These are phyloP conservation scores for Mortierella alpina DNA, from an alignment of 192 early-diverging fungal genomes.

Conservation along the genomic window DNA sequence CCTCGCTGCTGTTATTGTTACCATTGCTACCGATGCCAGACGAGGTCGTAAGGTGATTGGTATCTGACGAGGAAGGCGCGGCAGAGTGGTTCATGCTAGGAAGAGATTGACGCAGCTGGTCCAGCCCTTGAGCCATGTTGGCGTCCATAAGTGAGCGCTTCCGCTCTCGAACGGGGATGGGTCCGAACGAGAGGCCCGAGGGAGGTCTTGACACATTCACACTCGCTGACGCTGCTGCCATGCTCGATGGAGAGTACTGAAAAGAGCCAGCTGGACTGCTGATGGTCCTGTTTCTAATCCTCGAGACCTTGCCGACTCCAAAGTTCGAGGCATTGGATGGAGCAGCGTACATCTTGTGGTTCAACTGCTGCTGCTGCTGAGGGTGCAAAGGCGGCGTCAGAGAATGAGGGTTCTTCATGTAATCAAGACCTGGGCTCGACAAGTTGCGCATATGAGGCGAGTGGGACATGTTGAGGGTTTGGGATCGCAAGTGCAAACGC, in stretches of 20 bases:
- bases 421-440: constrained; percentile 40
- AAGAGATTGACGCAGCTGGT: constrained; percentile 39
- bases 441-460: constrained; percentile 34
- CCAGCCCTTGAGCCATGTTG: constrained; percentile 41
- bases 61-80: neutral
- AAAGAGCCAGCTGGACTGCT: constrained; percentile 49
- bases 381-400: constrained; percentile 47
- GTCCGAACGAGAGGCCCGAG: constrained; percentile 43
- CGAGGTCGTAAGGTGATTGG: constrained; percentile 2
- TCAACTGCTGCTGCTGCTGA: constrained; percentile 35
- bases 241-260: constrained; percentile 41
- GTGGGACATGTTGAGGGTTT: constrained; percentile 29
- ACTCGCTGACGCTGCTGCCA: constrained; percentile 23
- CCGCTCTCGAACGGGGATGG: constrained; percentile 46
- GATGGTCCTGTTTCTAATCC: constrained; percentile 46
- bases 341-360: constrained; percentile 26
- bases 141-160: constrained; percentile 51
- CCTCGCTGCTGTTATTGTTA: neutral
- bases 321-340: constrained; percentile 5
- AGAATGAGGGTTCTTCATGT: constrained; percentile 37
- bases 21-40: neutral
- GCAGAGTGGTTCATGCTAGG: constrained; percentile 6
- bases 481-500: constrained; percentile 33
- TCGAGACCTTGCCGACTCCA: constrained; percentile 11
- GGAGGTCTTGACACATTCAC: constrained; percentile 38